Base-by-base conservation (phyloP, 768 basidiomycete species). In the Lactarius quietus region DNA sequence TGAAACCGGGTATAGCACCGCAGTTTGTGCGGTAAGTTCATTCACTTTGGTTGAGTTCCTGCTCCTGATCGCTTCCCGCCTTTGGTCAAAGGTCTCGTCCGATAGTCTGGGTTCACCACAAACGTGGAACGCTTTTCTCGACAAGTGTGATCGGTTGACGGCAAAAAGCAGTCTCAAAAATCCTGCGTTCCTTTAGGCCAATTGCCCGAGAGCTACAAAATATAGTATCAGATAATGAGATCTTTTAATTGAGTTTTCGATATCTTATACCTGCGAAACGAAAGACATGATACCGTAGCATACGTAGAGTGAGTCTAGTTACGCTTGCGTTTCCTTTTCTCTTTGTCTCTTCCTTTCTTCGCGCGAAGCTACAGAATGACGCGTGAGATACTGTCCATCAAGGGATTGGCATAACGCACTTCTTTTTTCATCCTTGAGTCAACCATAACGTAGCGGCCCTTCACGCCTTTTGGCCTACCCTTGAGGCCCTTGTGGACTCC, bases 341-440 rank as follows among this genome's bases (percentile, higher is more conserved):
- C 85, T 74, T 90, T 93, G 63, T 91, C 92, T 73, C 79, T 84
- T 58, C 90, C 82, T 77, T 92, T 95, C 74, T 85, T 83, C 4
- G 92, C 93, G 35, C 92, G 86, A n/a, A 91, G 76, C 92, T 96
- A 70, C 17, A 56, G 39, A 65, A 43, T 60, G 28, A 59, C 59
- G 36, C 69, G 60, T 69, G 43, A 69, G n/a, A 39, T 53, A 12
- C 51, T 62, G 39, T 15, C 55, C 48, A 41, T 58, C 4, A 51
- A 31, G 64, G 57, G 57, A 63, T 51, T 61, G 48, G 54, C 68
- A 28, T 33, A 53, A 75, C 83, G 39, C 51, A 90, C 92, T 84
- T 94, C 92, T 84, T 95, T 97, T 76, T 84, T 92, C 90, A 95
- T 94, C 69, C 95, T 81, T 5, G 93, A 79, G 76, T 97, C 95